Evolutionary conservation across 306 rosid genomes (phyloP), one percentile per base, ranked within the genome.

Genomic region (Boehmeria nivea): DNA sequence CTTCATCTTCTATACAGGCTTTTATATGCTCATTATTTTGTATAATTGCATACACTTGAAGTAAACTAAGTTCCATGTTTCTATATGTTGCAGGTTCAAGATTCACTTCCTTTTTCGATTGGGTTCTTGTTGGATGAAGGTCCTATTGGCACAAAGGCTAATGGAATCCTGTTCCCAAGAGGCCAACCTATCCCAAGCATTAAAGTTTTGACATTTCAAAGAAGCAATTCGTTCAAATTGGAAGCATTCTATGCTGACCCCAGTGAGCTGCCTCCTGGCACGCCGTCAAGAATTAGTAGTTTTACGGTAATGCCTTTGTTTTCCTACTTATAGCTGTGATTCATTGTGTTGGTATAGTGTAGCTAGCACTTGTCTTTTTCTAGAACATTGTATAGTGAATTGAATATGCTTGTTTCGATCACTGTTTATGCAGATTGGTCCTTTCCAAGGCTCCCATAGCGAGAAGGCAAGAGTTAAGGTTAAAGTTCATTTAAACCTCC

Each of bases 181-280:
- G 87, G 96, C 56, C 88, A 87, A 59, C 58, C 62, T 23, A 71
- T 93, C 72, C 99, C 99, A 47, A 78, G 86, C 55, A 64, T 60
- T 54, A 68, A 72, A 73, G 51, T 85, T 58, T 31, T 87, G 61
- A 62, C 80, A 51, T 69, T 87, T 45, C 87, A 69, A 18, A 72
- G 76, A 54, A 73, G 68, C 74, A 58, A 37, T 67, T 73, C 65
- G 47, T 81, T 93, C 76, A 78, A 79, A 68, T 63, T 87, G 74
- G 89, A 93, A 83, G 89, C 84, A 26, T 63, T 75, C 66, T 93
- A 87, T 66, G 85, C 74, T 47, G 63, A 81, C 81, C 55, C 54
- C 53, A 27, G 64, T 47, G 96, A 93, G 58, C 67, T 87, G 31
- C 86, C 94, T 28, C 75, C 86, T 24, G 87, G 87, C 34, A 73